Percentiles rank a stretch among this genome's conserved stretches.
phyloP scores from a whole-genome alignment of 1,284 basidiomycete species.

The Sparassis latifolia region DNA sequence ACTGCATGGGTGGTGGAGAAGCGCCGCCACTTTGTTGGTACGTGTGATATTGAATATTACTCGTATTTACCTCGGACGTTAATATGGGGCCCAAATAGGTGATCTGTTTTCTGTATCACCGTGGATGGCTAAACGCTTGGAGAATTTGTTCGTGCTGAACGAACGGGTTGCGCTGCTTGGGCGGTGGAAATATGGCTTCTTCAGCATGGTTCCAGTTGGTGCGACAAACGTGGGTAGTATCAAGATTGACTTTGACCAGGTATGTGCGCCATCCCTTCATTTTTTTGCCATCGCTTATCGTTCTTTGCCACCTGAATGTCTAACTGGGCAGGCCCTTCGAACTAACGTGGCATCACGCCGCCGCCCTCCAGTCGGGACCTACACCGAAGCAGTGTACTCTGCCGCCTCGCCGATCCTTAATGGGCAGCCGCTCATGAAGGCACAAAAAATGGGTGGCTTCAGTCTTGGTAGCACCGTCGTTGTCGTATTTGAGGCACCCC shows the following conservation, averaged over 20 bases:
- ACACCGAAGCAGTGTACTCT: constrained; percentile 87
- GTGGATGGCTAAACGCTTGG: constrained; percentile 88
- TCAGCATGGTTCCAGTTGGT: constrained; percentile 95
- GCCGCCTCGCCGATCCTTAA: constrained; percentile 75
- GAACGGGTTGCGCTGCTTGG: constrained; percentile 97
- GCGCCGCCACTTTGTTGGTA: constrained; percentile 88
- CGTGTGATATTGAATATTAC: constrained; percentile 13
- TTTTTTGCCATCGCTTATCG: background rate
- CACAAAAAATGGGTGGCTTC: constrained; percentile 98
- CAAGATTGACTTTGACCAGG: constrained; percentile 93
- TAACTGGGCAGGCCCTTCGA: constrained; percentile 52
- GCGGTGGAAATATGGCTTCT: constrained; percentile 94
- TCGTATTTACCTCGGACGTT: background rate
- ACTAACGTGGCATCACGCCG: constrained; percentile 70
- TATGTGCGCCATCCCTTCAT: constrained; percentile 24
- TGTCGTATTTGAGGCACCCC: constrained; percentile 93
- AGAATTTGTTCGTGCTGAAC: constrained; percentile 95
- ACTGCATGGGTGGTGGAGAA: constrained; percentile 97
- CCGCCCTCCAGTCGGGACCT: constrained; percentile 82
- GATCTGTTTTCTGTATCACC: constrained; percentile 97
- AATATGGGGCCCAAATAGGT: constrained; percentile 33
- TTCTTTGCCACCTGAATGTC: background rate
- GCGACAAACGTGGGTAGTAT: constrained; percentile 98
- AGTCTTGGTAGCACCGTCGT: constrained; percentile 94
- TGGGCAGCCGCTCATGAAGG: constrained; percentile 83